phyloP scores from a whole-genome alignment of 371 early-diverging fungal species.

The Zancudomyces culisetae region DNA sequence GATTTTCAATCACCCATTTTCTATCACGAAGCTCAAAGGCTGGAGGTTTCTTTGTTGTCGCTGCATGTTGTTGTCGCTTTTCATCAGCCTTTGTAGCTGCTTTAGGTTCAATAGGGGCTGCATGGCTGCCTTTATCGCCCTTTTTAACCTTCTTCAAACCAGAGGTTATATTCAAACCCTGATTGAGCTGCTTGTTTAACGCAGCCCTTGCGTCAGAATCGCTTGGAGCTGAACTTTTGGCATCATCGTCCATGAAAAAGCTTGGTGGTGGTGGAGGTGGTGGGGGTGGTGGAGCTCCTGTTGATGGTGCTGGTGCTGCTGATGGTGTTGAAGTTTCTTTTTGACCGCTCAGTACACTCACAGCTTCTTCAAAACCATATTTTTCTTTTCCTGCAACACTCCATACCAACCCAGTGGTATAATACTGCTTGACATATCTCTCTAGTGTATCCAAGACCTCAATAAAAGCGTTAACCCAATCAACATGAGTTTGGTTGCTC shows the following conservation, averaged over 20 bases:
- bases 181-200: conserved; percentile 75
- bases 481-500: conserved; percentile 62
- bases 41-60: conserved; percentile 17
- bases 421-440: conserved; percentile 68
- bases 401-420: conserved; percentile 83
- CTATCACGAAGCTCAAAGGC: conserved; percentile 64
- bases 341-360: conserved; percentile 23
- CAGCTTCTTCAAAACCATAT: conserved; percentile 15
- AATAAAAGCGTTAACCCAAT: conserved; percentile 58
- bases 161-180: conserved; percentile 54
- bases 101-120: too few relatives aligned
- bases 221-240: conserved; percentile 2
- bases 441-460: conserved; percentile 49
- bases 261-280: conserved; percentile 36
- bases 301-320: conserved; percentile 28
- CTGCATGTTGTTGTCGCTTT: conserved; percentile 32
- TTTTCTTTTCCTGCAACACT: conserved; percentile 36
- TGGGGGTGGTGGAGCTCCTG: conserved; percentile 43
- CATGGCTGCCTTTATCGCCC: conserved; percentile 5
- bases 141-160: conserved; percentile 83
- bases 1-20: conserved; percentile 81
- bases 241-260: conserved; percentile 4
- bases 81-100: conserved; percentile 95
- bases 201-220: conserved; percentile 31
- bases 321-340: conserved; percentile 32